Base-by-base conservation (phyloP, 139 green algal species). In the Monoraphidium neglectum region DNA sequence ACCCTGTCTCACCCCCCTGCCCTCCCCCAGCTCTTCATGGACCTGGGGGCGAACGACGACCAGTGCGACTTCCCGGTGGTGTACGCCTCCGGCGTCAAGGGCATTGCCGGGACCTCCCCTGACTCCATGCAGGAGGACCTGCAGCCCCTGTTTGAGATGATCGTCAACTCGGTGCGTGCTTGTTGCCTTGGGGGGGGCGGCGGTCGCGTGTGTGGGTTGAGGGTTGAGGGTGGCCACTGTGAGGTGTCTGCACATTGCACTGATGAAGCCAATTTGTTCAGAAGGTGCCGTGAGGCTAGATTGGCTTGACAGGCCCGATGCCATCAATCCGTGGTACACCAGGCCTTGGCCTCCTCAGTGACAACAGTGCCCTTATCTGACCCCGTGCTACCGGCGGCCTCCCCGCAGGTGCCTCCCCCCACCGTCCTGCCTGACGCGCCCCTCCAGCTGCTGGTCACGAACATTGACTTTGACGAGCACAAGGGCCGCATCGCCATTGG, bases 31-130 rank as follows among this genome's bases (percentile, higher is more conserved):
- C 92, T 99, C 28, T 98, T 99, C 87, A 92, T 93, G 81, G 95
- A 99, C 70, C 90, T 99, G 60, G 93, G 93, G 1, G 96, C 96
- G 13, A 87, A 40, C 3, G 96, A 99, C 72, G 95, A 99, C 79
- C 95, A 98, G 89, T 98, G 93, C 83, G 94, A 98, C 64, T 97
- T 97, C 86, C 92, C 93, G 3, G 87, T 98, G 24, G 91, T 99
- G 26, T 99, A 98, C 76, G 95, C 95, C 32, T 95, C 85, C 0
- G 97, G 97, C 21, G 85, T 97, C 8, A 87, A 96, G 26, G 95
- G 95, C 76, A 94, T 95, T 64, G 94, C 96, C 2, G 96, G 96
- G 12, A 3, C 56, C 35, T 43, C 36, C 13, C 84, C 92, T 6
- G 84, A 92, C 13, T 51, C 78, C 2, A 69, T 99, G 77, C 72